Conservation (phyloP, 2,329 filamentous ascomycete species). For the Diaporthe sp. region DNA sequence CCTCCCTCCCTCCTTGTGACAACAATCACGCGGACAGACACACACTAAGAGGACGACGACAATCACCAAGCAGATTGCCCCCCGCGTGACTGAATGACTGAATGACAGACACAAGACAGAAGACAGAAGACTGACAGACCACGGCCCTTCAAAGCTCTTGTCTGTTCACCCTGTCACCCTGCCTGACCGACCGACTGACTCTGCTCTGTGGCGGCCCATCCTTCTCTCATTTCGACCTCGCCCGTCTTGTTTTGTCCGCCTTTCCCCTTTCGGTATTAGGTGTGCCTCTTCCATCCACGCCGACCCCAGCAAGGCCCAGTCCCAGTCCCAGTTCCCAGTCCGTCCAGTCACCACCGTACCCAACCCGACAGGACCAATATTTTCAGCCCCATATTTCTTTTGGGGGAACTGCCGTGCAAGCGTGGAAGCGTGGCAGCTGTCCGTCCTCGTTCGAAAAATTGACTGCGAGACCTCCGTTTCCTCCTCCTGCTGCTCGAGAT, state of each 20-base stretch:
- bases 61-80: not conserved
- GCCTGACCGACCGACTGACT: constrained; percentile 13
- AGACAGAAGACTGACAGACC: not conserved
- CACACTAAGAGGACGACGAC: not conserved
- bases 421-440: constrained; percentile 27
- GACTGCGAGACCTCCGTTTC: constrained; percentile 18
- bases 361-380: constrained; percentile 37
- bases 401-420: constrained; percentile 21
- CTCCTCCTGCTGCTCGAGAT: not conserved
- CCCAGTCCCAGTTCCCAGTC: constrained; percentile 19
- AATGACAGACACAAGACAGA: not conserved
- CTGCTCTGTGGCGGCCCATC: constrained; percentile 10
- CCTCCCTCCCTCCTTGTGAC: not conserved
- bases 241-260: constrained; percentile 24
- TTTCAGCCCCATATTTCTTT: constrained; percentile 41
- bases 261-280: constrained; percentile 31
- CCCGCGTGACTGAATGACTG: constrained; percentile 3
- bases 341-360: not conserved
- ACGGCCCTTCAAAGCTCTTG: not conserved
- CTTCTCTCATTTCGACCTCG: constrained; percentile 25
- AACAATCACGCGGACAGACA: constrained; percentile 14
- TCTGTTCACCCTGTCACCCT: constrained; percentile 15
- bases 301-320: constrained; percentile 30
- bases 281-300: constrained; percentile 26
- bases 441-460: constrained; percentile 33